Conservation (phyloP, 441 rosid genomes). For the Arabidopsis hybrid region DNA sequence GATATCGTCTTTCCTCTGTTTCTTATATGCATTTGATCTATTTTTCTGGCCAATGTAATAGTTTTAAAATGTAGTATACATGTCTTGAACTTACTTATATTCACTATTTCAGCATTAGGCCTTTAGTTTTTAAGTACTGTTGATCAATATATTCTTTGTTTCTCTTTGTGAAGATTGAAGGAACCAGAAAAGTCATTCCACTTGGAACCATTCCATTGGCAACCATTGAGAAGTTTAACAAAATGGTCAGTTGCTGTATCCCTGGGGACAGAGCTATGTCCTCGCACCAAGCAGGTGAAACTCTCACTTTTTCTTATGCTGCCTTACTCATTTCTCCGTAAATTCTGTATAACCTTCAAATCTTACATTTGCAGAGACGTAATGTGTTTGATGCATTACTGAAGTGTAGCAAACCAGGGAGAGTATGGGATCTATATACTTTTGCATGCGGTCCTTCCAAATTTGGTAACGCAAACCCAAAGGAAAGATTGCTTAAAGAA, state of each 20-base stretch:
- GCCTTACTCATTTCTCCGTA: slow-evolving; percentile 21
- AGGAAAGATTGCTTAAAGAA: slow-evolving; percentile 89
- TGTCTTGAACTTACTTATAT: slow-evolving; percentile 6
- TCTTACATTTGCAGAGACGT: slow-evolving; percentile 70
- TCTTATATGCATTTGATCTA: slow-evolving; percentile 21
- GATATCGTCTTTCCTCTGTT: slow-evolving; percentile 40
- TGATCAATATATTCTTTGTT: slow-evolving; percentile 35
- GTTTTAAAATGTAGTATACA: not conserved
- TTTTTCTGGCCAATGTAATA: not conserved
- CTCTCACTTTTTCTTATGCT: slow-evolving; percentile 10
- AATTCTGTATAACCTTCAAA: slow-evolving; percentile 21
- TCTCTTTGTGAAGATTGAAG: slow-evolving; percentile 70
- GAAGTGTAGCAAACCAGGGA: slow-evolving; percentile 70
- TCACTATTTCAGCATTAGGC: slow-evolving; percentile 2
- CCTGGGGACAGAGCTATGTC: slow-evolving; percentile 38
- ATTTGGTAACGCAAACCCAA: slow-evolving; percentile 71
- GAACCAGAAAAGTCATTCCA: slow-evolving; percentile 72
- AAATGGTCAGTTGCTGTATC: slow-evolving; percentile 61
- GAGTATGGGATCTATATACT: slow-evolving; percentile 89
- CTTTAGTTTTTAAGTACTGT: not conserved
- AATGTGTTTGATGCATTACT: slow-evolving; percentile 66
- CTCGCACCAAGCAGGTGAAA: slow-evolving; percentile 88
- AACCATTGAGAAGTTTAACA: slow-evolving; percentile 91
- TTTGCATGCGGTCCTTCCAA: slow-evolving; percentile 86
- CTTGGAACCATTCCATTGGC: slow-evolving; percentile 92